Evolutionary conservation across 1,139 yeast genomes (phyloP).

Genomic region (Candida tropicalis): DNA sequence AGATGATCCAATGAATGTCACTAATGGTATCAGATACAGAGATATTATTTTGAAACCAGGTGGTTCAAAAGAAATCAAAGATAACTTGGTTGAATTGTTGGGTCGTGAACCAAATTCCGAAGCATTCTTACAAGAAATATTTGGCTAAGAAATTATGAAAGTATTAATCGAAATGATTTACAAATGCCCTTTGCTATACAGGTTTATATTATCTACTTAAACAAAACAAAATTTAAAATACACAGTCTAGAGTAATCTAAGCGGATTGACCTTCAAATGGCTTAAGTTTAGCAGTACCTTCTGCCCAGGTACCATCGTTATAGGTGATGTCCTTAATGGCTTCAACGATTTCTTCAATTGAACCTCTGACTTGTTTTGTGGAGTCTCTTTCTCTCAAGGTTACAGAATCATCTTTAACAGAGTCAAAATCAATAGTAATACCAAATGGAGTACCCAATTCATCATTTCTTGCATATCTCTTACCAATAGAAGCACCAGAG

Average conservation of each 20-base stretch:
- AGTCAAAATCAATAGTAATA: constrained; percentile 95
- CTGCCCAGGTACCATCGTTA: constrained; percentile 76
- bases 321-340: constrained; percentile 81
- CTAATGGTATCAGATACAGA: constrained; percentile 66
- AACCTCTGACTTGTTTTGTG: constrained; percentile 96
- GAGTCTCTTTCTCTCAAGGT: constrained; percentile 98
- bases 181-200: not conserved
- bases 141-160: constrained; percentile 18
- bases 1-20: constrained; percentile 63
- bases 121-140: constrained; percentile 67
- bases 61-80: constrained; percentile 70
- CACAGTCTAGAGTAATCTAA: constrained; percentile 3
- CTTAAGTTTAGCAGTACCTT: constrained; percentile 72
- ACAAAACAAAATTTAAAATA: too few species aligned
- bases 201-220: constrained; percentile 8
- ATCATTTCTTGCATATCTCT: constrained; percentile 98
- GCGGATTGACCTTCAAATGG: constrained; percentile 60
- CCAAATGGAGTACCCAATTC: constrained; percentile 99
- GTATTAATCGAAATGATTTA: not conserved
- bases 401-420: constrained; percentile 84
- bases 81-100: constrained; percentile 61
- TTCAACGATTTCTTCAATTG: constrained; percentile 70
- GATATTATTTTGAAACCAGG: constrained; percentile 72
- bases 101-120: constrained; percentile 76
- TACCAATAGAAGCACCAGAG: constrained; percentile 97